These are phyloP conservation scores for Boechera stricta DNA, from an alignment of 345 rosid genomes.

Conservation along the genomic window DNA sequence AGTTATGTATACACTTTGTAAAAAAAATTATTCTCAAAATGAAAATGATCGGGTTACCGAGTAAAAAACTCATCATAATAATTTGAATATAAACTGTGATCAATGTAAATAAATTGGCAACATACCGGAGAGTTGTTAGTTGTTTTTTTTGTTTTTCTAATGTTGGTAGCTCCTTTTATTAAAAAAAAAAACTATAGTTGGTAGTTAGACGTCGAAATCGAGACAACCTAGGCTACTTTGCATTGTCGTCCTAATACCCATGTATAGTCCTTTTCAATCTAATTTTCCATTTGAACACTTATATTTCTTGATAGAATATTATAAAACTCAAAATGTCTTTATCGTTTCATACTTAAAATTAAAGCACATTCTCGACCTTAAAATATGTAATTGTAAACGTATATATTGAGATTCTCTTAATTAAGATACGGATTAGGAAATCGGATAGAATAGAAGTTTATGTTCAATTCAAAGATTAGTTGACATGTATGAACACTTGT, in stretches of 20 bases:
- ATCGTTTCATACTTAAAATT: too few relatives aligned
- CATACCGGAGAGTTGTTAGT: neutral
- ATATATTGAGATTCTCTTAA: too few relatives aligned
- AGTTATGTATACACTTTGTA: too few relatives aligned
- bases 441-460: neutral
- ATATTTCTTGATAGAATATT: too few relatives aligned
- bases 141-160: too few relatives aligned
- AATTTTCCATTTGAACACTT: neutral
- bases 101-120: neutral
- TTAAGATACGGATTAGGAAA: neutral
- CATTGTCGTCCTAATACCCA: constrained; percentile 10
- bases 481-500: too few relatives aligned
- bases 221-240: neutral
- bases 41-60: neutral
- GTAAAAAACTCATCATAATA: neutral
- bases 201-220: constrained; percentile 20
- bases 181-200: neutral
- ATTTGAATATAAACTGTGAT: neutral
- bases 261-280: neutral
- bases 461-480: neutral
- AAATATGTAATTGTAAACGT: too few relatives aligned
- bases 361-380: too few relatives aligned
- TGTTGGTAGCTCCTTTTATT: neutral
- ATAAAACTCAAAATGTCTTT: too few relatives aligned
- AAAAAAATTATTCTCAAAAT: neutral